Percentiles rank a stretch among this genome's conserved stretches.
These are phyloP conservation scores for Exophiala xenobiotica DNA, from an alignment of 2,329 filamentous ascomycete genomes.

Conservation along the genomic window DNA sequence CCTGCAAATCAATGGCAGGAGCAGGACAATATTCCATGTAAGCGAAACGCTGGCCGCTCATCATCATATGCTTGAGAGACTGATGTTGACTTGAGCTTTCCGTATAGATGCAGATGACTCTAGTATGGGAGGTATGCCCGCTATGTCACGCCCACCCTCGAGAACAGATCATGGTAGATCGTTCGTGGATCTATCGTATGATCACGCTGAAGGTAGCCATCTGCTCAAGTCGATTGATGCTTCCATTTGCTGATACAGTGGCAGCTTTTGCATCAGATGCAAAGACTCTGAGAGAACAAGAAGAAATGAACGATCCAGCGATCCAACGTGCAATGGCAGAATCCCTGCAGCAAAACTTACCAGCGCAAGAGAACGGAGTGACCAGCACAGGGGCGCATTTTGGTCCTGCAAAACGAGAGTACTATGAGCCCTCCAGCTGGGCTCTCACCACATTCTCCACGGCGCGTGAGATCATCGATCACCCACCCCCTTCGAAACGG, in stretches of 20 bases:
- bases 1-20: constrained; percentile 24
- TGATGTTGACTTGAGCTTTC: constrained; percentile 31
- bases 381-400: constrained; percentile 47
- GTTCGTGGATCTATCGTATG: constrained; percentile 31
- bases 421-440: constrained; percentile 57
- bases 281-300: constrained; percentile 36
- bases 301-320: constrained; percentile 44
- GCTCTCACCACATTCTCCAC: constrained; percentile 53
- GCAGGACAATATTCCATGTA: constrained; percentile 30
- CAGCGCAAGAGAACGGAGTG: constrained; percentile 58
- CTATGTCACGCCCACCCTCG: constrained; percentile 50
- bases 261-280: constrained; percentile 29
- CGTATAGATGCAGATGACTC: constrained; percentile 40
- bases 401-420: constrained; percentile 54
- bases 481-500: constrained; percentile 52
- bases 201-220: constrained; percentile 34
- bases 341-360: constrained; percentile 44
- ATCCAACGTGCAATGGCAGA: constrained; percentile 48
- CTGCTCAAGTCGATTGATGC: background rate
- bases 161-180: constrained; percentile 38
- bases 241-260: constrained; percentile 2
- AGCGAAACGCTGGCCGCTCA: constrained; percentile 3
- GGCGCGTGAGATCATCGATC: constrained; percentile 54
- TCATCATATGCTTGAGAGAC: background rate
- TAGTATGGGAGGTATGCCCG: constrained; percentile 37